A percentile compares a stretch with the other conserved stretches of the same genome.
These are phyloP conservation scores for Globisporangium splendens DNA, from an alignment of 352 stramenopile genomes.

Conservation along the genomic window DNA sequence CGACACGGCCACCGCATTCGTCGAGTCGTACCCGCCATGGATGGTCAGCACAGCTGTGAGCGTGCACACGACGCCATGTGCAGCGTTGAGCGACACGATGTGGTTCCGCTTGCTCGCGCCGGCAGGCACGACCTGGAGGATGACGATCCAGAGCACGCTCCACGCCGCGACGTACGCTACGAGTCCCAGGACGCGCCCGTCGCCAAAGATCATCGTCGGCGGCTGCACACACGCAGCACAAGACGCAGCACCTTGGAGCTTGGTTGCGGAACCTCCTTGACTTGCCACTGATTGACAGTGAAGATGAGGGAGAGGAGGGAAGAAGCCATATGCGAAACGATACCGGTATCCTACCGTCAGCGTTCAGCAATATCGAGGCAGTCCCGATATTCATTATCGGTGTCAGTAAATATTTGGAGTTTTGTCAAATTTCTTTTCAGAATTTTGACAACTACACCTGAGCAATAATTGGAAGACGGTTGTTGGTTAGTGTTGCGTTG, in stretches of 20 bases:
- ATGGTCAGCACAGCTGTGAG: conserved; percentile 40
- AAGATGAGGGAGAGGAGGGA: too few relatives aligned
- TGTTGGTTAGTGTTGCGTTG: too few relatives aligned
- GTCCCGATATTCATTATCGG: too few relatives aligned
- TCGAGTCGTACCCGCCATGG: conserved; percentile 38
- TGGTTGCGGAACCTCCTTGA: too few relatives aligned
- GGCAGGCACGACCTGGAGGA: conserved; percentile 37
- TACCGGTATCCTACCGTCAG: too few relatives aligned
- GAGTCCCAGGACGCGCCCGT: conserved; percentile 33
- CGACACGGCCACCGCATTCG: conserved; percentile 54
- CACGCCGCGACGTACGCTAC: conserved; percentile 31
- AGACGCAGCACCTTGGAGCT: not conserved
- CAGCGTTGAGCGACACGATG: conserved; percentile 67
- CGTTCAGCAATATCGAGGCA: too few relatives aligned
- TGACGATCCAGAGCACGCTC: conserved; percentile 45
- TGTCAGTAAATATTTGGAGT: too few relatives aligned
- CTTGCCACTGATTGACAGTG: too few relatives aligned
- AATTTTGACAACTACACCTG: too few relatives aligned
- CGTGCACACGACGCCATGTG: conserved; percentile 64
- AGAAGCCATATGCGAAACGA: too few relatives aligned
- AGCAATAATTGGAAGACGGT: too few relatives aligned
- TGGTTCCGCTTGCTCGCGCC: conserved; percentile 48
- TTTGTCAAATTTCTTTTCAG: too few relatives aligned
- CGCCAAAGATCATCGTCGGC: conserved; percentile 7
- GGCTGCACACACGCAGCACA: not conserved